A percentile compares a stretch with the other conserved stretches of the same genome.
Conservation (phyloP, 257 asterid genomes). For the Datura wrightii region DNA sequence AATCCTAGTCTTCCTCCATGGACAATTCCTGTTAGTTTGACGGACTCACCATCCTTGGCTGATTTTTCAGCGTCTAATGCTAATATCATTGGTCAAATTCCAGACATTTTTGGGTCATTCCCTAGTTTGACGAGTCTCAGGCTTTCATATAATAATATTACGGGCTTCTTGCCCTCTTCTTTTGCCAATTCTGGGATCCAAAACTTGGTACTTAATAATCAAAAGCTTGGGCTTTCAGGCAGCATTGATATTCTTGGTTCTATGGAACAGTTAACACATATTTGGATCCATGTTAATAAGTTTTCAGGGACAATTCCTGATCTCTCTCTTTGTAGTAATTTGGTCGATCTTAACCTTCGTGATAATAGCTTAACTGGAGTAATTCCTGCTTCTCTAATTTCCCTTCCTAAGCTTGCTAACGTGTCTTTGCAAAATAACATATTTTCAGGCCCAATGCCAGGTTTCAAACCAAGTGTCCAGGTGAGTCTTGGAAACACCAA, state of each 20-base stretch:
- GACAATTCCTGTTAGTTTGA: slow-evolving; percentile 52
- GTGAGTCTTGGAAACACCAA: slow-evolving; percentile 52
- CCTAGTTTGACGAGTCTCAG: slow-evolving; percentile 61
- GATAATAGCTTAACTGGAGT: slow-evolving; percentile 72
- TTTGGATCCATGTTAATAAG: slow-evolving; percentile 73
- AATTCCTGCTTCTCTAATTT: slow-evolving; percentile 63
- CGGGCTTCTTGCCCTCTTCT: slow-evolving; percentile 65
- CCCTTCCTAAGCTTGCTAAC: slow-evolving; percentile 55
- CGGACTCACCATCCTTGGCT: slow-evolving; percentile 59
- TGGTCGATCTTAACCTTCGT: slow-evolving; percentile 64
- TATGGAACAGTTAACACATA: slow-evolving; percentile 52
- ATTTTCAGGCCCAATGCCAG: slow-evolving; percentile 80
- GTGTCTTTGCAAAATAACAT: slow-evolving; percentile 61
- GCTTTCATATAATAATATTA: slow-evolving; percentile 69
- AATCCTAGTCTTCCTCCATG: slow-evolving; percentile 62
- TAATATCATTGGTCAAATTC: slow-evolving; percentile 63
- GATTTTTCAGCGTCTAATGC: slow-evolving; percentile 56
- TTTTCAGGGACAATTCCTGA: slow-evolving; percentile 79
- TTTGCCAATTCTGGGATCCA: slow-evolving; percentile 63
- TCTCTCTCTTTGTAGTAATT: slow-evolving; percentile 58
- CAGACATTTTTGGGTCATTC: slow-evolving; percentile 64
- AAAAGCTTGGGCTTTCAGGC: slow-evolving; percentile 61
- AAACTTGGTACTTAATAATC: slow-evolving; percentile 69
- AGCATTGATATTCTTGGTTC: slow-evolving; percentile 54
- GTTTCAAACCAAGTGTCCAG: slow-evolving; percentile 45